Base-by-base conservation (phyloP, 2,329 filamentous ascomycete species). In the Penicillium digitatum region DNA sequence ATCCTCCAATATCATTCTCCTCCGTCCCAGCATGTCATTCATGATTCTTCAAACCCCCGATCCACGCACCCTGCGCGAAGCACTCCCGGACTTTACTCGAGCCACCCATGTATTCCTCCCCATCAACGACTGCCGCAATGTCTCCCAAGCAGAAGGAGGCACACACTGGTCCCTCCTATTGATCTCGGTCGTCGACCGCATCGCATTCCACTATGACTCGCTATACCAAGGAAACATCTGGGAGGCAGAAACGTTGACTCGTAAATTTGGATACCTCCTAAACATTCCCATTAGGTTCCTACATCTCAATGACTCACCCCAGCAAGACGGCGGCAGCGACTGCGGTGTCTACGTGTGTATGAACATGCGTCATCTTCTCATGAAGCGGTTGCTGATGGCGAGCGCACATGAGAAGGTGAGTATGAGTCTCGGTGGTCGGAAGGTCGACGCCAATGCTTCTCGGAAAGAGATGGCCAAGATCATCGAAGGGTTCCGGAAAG, bases 261-360 rank as follows among this genome's bases (percentile, higher is more conserved):
- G 82, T 45, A 89, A 90, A 65, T 79, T 99, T 40, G 80, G 82
- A 26, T 76, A 78, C 31, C 76, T 97, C 29, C 80, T 97, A 32
- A 82, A 83, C 54, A 79, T 79, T 5, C 75, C 95, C 18, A 80
- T 86, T 20, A 68, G 71, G 18, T 96, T 95, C 69, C 83, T 92
- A 67, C 86, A 93, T 71, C 81, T 99, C 52, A 80, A 87, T 0
- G 93, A 97, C 69, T 88, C 85, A 10, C 94, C 94, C 0, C 88
- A 95, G 66, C 94, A 99, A 72, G 87, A 92, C 64, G 97, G 97
- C 63, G 86, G 88, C 26, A 93, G 84, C 69, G 94, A 99, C 74
- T 99, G 94, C 65, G 94, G 94, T 18, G 90, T 99, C 0, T 97
- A 92, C 72, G 94, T 99, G 3, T 97, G 94, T 72, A 83, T 97